These are phyloP conservation scores for Citeromyces siamensis DNA, from an alignment of 1,139 yeast species.

Conservation along the genomic window DNA sequence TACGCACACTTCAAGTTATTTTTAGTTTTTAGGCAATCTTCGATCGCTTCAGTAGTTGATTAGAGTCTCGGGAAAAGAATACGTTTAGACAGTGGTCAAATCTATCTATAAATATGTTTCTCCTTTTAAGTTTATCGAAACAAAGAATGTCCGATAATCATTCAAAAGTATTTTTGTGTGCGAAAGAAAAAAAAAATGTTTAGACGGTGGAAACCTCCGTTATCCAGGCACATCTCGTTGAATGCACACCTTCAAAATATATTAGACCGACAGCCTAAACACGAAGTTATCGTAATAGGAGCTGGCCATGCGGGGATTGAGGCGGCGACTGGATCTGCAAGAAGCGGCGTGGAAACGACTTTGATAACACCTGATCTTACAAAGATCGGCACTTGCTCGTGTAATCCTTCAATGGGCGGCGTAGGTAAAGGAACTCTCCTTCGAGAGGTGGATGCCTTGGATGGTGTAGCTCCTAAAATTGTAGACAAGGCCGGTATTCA, in stretches of 20 bases:
- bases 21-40: too few species aligned
- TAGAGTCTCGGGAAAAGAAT: too few species aligned
- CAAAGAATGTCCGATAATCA: too few species aligned
- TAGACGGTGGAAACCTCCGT: background rate
- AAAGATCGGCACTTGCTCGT: conserved; percentile 89
- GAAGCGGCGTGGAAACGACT: conserved; percentile 64
- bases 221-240: conserved; percentile 10
- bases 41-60: too few species aligned
- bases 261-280: conserved; percentile 23
- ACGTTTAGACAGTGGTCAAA: too few species aligned
- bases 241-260: conserved; percentile 24
- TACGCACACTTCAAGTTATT: too few species aligned
- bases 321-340: conserved; percentile 89
- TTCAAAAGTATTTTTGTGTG: too few species aligned
- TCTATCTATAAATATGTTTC: too few species aligned
- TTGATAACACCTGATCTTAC: conserved; percentile 64
- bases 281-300: conserved; percentile 82
- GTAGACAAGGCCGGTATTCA: conserved; percentile 93
- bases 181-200: too few species aligned
- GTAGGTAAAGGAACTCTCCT: conserved; percentile 93
- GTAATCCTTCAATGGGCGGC: conserved; percentile 98
- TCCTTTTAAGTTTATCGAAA: too few species aligned
- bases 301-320: conserved; percentile 99
- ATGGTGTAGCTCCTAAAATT: conserved; percentile 76
- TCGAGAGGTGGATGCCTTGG: conserved; percentile 91